Conservation (phyloP, 768 basidiomycete genomes). For the Dioszegia hungarica region DNA sequence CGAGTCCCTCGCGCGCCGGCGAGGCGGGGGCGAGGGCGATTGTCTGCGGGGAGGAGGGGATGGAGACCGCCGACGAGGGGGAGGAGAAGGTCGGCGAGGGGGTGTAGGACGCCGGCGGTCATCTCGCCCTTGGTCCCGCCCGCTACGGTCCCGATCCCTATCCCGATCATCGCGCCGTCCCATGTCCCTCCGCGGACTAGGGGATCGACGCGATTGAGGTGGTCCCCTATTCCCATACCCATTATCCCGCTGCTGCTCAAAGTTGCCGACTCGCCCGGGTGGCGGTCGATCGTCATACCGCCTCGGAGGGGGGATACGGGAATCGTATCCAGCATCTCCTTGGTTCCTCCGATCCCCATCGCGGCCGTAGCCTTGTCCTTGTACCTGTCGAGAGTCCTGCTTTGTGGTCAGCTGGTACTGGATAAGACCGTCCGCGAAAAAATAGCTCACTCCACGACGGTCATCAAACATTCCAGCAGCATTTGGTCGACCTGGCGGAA, state of each 20-base stretch:
- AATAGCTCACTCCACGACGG: neutral
- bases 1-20: constrained; percentile 1
- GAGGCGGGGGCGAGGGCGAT: constrained; percentile 13
- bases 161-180: constrained; percentile 12
- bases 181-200: neutral
- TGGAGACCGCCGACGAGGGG: constrained; percentile 19
- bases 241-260: constrained; percentile 19
- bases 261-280: neutral
- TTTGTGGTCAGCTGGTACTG: constrained; percentile 4
- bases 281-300: constrained; percentile 1
- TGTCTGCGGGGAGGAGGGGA: constrained; percentile 14
- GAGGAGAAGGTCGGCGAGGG: constrained; percentile 8
- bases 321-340: neutral
- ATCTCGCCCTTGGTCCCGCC: too few relatives aligned
- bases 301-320: neutral
- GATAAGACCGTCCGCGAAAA: too few relatives aligned
- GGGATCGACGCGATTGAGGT: neutral
- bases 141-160: constrained; percentile 10
- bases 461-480: constrained; percentile 9
- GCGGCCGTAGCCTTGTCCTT: neutral
- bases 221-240: constrained; percentile 18
- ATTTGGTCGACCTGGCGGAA: constrained; percentile 26
- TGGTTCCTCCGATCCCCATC: constrained; percentile 1
- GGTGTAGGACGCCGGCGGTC: constrained; percentile 3
- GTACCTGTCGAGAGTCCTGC: neutral